Base-by-base conservation (phyloP, 2,329 filamentous ascomycete genomes). In the Shiraia bambusicola region DNA sequence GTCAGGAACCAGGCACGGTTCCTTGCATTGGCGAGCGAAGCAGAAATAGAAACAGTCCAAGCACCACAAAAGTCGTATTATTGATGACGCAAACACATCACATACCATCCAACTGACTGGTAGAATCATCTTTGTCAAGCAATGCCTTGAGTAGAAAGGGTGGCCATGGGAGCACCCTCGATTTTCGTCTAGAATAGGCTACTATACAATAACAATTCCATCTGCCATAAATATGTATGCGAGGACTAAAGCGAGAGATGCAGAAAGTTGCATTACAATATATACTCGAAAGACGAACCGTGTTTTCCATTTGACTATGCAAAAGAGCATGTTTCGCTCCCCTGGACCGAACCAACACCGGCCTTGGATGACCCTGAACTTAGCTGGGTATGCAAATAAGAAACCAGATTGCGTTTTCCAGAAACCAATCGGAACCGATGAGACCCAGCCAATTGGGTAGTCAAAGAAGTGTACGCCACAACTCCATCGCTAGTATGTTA, bases 401-500 rank as follows among this genome's bases (percentile, higher is more conserved):
- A 47, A 51, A 19, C 37, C 38, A 58, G 53, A 52, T 58, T 44
- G 45, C 54, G 55, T 54, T 53, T 47, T 54, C 47, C 51, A 54
- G 49, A 53, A 57, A 56, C 50, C 19, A 22, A 22, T 22, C 19
- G 30, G 54, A 56, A 58, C 50, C 47, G 28, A 44, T 42, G 44
- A 45, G 28, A 37, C 36, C 38, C 31, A 32, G 28, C 41, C 44
- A 32, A 35, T 40, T 37, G 41, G 36, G 37, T 37, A 32, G 13
- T 43, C 15, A 8, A 28, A 28, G 33, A 39, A 31, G 37, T 22
- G 9, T 54, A 48, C 55, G 51, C 54, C 58, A 25, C 32, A 41
- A 63, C 61, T 59, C 61, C 61, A 45, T 59, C 61, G 61, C 61
- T 65, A 52, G 47, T 64, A 59, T 54, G 49, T 49, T 63, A 60